A percentile compares a stretch with the other conserved stretches of the same genome.
Conservation (phyloP, 352 stramenopile genomes). For the Globisporangium rhizosaccharum region DNA sequence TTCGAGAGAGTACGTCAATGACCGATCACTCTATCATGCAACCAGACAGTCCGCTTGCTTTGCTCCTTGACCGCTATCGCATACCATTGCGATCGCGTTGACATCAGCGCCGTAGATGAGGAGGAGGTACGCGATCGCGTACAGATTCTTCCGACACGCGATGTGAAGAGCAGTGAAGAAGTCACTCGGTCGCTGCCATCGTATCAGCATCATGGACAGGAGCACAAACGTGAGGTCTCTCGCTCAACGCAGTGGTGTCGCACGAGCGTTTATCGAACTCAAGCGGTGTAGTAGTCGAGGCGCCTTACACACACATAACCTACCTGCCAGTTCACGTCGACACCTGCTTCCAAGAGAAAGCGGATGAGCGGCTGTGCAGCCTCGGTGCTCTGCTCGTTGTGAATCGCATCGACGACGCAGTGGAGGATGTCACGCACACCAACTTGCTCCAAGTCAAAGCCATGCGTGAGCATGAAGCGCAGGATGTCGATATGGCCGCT, state of each 20-base stretch:
- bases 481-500: conserved; percentile 46
- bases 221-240: too few relatives aligned
- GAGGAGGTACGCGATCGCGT: conserved; percentile 51
- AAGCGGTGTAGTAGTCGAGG: too few relatives aligned
- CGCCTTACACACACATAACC: background rate
- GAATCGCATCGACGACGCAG: conserved; percentile 32
- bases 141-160: conserved; percentile 58
- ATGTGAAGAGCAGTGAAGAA: conserved; percentile 61
- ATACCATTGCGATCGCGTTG: conserved; percentile 59
- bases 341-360: conserved; percentile 52
- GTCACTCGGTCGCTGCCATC: conserved; percentile 35
- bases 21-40: too few relatives aligned
- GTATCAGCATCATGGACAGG: background rate
- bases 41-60: too few relatives aligned
- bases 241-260: too few relatives aligned
- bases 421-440: conserved; percentile 54
- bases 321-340: conserved; percentile 76
- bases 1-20: background rate
- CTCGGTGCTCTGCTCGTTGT: conserved; percentile 24
- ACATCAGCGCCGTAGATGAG: conserved; percentile 68
- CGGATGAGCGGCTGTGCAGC: conserved; percentile 43
- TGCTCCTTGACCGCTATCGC: background rate
- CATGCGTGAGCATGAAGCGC: conserved; percentile 55
- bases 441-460: conserved; percentile 57
- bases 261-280: too few relatives aligned